phyloP scores from a whole-genome alignment of 805 yeast genomes.

The Starmerella cellae region DNA sequence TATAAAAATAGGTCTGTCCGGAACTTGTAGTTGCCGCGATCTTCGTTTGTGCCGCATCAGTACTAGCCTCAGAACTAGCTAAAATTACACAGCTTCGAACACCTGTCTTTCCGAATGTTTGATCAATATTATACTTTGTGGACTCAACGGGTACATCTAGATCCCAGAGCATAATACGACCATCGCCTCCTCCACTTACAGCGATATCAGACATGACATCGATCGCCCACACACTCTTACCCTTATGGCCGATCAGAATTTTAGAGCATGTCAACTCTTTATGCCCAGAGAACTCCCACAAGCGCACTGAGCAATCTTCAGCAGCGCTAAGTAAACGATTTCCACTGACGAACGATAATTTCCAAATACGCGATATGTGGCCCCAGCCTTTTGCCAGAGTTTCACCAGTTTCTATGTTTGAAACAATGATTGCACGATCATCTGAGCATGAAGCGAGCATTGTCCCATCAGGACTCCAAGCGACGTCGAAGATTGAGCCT shows the following conservation, averaged over 20 bases:
- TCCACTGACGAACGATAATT: constrained; percentile 41
- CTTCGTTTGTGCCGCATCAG: background rate
- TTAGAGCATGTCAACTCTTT: constrained; percentile 31
- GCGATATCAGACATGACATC: constrained; percentile 42
- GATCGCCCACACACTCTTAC: constrained; percentile 68
- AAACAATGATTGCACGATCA: constrained; percentile 74
- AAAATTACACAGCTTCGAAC: constrained; percentile 5
- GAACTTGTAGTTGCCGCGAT: background rate
- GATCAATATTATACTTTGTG: background rate
- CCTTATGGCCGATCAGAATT: constrained; percentile 58
- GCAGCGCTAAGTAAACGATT: constrained; percentile 48
- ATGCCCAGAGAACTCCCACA: constrained; percentile 44
- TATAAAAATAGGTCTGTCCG: background rate
- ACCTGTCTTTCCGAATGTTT: background rate
- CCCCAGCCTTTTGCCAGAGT: constrained; percentile 84
- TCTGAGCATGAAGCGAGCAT: constrained; percentile 76
- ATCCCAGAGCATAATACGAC: constrained; percentile 56
- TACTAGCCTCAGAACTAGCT: background rate
- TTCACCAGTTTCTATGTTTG: constrained; percentile 47
- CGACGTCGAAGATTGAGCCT: constrained; percentile 82
- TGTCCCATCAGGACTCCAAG: constrained; percentile 42
- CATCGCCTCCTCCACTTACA: constrained; percentile 92
- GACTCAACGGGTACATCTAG: constrained; percentile 4
- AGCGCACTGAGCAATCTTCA: constrained; percentile 75
- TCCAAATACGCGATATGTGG: constrained; percentile 91